Evolutionary conservation across 495 filamentous ascomycete genomes (phyloP).

Genomic region (Barbatosphaeria neglecta): DNA sequence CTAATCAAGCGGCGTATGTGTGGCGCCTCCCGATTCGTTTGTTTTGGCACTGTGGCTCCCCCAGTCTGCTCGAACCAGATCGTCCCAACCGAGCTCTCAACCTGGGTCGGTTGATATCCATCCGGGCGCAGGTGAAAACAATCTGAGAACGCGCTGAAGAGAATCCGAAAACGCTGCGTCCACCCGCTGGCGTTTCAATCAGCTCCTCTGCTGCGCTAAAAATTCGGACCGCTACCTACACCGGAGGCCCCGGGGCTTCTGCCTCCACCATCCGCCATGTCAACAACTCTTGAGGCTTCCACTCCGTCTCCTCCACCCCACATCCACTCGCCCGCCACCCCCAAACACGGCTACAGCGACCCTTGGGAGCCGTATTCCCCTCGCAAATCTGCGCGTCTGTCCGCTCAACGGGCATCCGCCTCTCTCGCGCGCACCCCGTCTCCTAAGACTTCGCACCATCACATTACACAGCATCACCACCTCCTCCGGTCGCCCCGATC

Average conservation of each 20-base stretch:
- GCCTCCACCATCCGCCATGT: not conserved
- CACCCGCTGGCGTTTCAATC: too few relatives aligned
- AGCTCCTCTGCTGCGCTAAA: not conserved
- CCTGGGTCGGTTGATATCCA: too few relatives aligned
- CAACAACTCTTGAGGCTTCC: conserved; percentile 19
- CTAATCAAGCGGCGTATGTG: not conserved
- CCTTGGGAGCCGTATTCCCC: conserved; percentile 57
- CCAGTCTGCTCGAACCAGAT: not conserved
- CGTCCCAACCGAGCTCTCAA: not conserved
- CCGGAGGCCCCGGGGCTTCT: not conserved
- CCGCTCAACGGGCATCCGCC: conserved; percentile 19
- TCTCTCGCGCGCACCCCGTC: conserved; percentile 28
- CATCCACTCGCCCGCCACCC: conserved; percentile 59
- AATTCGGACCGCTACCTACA: not conserved
- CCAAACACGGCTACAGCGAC: conserved; percentile 60
- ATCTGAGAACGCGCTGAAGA: not conserved
- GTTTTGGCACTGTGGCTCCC: not conserved
- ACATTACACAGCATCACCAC: conserved; percentile 7
- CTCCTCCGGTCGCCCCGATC: conserved; percentile 5
- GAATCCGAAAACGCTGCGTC: not conserved
- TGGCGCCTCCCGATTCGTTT: not conserved
- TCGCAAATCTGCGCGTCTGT: conserved; percentile 44
- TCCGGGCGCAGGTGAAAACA: too few relatives aligned
- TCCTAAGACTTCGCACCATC: conserved; percentile 26
- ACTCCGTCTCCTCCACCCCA: conserved; percentile 54